Percentiles rank a stretch among this genome's conserved stretches.
phyloP scores from a whole-genome alignment of 129 eudicot species.

The Oenanthe sinensis region DNA sequence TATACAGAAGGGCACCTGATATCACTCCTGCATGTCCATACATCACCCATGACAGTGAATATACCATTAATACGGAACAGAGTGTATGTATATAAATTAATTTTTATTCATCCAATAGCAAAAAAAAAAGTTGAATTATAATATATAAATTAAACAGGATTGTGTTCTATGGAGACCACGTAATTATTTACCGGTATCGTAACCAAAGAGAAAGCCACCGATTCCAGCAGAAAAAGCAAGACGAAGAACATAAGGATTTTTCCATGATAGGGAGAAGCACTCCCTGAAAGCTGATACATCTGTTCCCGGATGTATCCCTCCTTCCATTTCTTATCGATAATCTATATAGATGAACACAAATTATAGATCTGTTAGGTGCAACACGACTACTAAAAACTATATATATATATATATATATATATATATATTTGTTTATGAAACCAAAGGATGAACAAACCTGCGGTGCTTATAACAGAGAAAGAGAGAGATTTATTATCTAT shows the following conservation, averaged over 20 bases:
- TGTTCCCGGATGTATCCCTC: constrained; percentile 38
- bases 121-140: too few species aligned
- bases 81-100: too few species aligned
- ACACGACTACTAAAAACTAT: neutral
- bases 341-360: too few species aligned
- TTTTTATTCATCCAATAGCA: too few species aligned
- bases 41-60: neutral
- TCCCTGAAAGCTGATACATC: constrained; percentile 49
- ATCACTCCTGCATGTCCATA: constrained; percentile 11
- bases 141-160: neutral
- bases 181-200: constrained; percentile 44
- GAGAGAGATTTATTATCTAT: too few species aligned
- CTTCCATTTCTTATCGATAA: too few species aligned
- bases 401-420: neutral
- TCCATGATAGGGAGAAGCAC: constrained; percentile 52
- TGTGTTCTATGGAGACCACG: neutral
- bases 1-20: constrained; percentile 14
- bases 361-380: neutral
- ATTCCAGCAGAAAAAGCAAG: constrained; percentile 81
- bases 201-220: constrained; percentile 76
- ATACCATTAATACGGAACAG: neutral
- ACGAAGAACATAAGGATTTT: constrained; percentile 56
- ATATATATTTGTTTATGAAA: neutral
- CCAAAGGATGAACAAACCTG: too few species aligned
- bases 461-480: too few species aligned